Base-by-base conservation (phyloP, 805 yeast genomes). In the Starmerella apicola region DNA sequence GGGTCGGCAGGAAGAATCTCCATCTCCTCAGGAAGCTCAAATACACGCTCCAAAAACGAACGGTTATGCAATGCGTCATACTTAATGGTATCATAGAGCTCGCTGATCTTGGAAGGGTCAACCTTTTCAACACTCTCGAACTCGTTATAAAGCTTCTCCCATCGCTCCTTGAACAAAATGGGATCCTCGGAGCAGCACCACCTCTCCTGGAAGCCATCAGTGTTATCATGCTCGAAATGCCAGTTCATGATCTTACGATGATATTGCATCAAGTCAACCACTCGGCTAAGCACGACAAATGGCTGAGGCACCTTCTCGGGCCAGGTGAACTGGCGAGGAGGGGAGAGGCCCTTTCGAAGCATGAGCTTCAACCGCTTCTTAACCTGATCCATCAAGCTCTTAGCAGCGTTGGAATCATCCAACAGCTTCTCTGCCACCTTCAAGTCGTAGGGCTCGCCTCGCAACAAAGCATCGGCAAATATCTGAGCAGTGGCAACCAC, bases 161-260 rank as follows among this genome's bases (percentile, higher is more conserved):
- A 91, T 54, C 99, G 71, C 62, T 91, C 99, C 48, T 76, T 78
- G 64, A 91, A 88, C 44, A 91, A 62, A 44, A 70, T 64, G 3
- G 98, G 85, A 57, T 91, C 96, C 59, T 91, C 99, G 17, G 85
- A 86, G 61, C 97, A 86, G 56, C 99, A 91, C 99, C 99, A 91
- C 38, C 74, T 68, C 10, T 69, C 60, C 59, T 84, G 95, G 63
- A 85, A 74, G 3, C 62, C 59, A 23, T 70, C 65, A 17, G 81
- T 81, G 51, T 83, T 76, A 45, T 74, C 73, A 37, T 74, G 65
- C 30, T 67, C 70, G 52, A 78, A 84, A 55, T 86, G 86, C 60
- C 78, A 72, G 40, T 76, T 78, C 93, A 91, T 76, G 38, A 91
- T 74, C 50, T 69, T 72, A 29, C 76, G 76, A 58, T 91, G 96